A percentile compares a stretch with the other conserved stretches of the same genome.
These are phyloP conservation scores for Vanrija sp. DNA, from an alignment of 1,284 basidiomycete genomes.

Conservation along the genomic window DNA sequence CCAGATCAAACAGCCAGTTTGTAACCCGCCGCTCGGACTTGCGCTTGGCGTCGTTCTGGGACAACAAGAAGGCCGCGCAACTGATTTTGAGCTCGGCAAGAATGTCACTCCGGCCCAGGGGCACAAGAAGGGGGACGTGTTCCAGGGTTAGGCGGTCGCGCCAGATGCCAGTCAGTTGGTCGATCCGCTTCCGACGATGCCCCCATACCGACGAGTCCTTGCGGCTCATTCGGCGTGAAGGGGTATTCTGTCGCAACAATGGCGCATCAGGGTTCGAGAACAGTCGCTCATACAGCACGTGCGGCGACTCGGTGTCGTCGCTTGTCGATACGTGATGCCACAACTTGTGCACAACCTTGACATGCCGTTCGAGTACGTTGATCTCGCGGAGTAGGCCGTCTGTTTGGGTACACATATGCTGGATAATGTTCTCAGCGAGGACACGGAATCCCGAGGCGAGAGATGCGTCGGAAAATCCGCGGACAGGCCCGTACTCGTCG, in stretches of 20 bases:
- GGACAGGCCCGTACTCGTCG: neutral
- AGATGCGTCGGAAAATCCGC: neutral
- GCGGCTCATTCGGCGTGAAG: too few relatives aligned
- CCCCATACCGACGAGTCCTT: too few relatives aligned
- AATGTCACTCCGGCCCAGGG: neutral
- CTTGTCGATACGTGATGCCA: neutral
- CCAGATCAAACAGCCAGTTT: constrained; percentile 32
- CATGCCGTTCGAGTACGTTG: constrained; percentile 2
- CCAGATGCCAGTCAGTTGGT: constrained; percentile 24
- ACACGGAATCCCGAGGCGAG: neutral
- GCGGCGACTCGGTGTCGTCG: neutral
- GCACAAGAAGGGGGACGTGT: neutral
- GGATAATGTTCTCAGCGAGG: neutral
- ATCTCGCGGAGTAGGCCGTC: neutral
- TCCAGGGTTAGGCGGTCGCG: neutral
- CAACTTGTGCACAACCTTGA: constrained; percentile 1
- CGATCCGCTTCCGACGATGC: too few relatives aligned
- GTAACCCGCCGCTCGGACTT: neutral
- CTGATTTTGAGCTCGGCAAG: constrained; percentile 9
- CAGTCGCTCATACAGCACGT: constrained; percentile 1
- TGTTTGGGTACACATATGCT: neutral
- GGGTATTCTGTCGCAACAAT: too few relatives aligned
- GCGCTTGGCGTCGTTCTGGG: neutral
- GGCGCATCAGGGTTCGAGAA: neutral
- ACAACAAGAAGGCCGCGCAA: neutral